Conservation (phyloP, 2,329 filamentous ascomycete species). For the Delphinella strobiligena region DNA sequence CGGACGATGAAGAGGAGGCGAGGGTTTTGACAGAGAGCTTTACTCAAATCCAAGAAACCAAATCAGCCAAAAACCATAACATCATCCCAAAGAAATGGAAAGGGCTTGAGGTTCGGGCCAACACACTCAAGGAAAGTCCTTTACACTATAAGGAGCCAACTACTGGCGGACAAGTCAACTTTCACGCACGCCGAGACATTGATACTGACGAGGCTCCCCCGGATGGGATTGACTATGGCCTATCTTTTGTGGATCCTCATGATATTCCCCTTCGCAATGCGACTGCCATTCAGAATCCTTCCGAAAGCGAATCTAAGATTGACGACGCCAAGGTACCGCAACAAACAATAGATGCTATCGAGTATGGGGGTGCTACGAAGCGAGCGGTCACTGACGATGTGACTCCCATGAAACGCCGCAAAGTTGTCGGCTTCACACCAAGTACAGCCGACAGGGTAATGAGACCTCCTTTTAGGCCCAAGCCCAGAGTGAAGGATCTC, state of each 20-base stretch:
- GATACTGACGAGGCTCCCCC: constrained; percentile 7
- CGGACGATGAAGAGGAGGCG: constrained; percentile 29
- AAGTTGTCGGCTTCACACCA: constrained; percentile 3
- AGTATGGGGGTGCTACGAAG: neutral
- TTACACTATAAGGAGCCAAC: neutral
- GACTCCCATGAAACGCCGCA: constrained; percentile 4
- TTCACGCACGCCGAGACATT: neutral
- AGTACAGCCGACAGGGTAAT: neutral
- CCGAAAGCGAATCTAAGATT: neutral
- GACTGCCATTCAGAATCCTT: neutral
- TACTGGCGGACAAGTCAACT: neutral
- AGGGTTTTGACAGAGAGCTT: constrained; percentile 14
- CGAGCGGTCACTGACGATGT: neutral
- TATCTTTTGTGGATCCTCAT: constrained; percentile 9
- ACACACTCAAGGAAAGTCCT: neutral
- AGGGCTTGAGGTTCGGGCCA: neutral
- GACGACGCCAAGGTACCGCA: neutral
- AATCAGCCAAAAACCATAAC: neutral
- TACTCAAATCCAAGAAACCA: constrained; percentile 18
- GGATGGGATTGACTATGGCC: constrained; percentile 6
- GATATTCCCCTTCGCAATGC: neutral
- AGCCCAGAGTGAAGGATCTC: constrained; percentile 12
- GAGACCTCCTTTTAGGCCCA: neutral
- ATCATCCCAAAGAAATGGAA: neutral
- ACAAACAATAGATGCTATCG: neutral